A percentile compares a stretch with the other conserved stretches of the same genome.
Evolutionary conservation across 192 early-diverging fungal species (phyloP).

Genomic region (Geranomyces michiganensis): DNA sequence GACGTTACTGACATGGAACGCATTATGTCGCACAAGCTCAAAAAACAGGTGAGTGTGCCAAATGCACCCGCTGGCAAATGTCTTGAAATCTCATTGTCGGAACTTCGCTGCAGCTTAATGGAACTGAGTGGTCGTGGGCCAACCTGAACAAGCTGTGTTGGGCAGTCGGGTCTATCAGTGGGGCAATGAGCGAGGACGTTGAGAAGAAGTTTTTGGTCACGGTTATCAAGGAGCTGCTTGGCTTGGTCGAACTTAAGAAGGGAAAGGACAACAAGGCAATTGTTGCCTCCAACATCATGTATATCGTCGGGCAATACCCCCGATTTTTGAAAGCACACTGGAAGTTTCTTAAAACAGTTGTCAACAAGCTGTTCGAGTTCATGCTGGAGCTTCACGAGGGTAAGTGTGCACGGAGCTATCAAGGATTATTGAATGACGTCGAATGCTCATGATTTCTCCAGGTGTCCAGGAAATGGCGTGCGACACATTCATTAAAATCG

Average conservation of each 20-base stretch:
- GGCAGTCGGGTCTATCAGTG: slow-evolving; percentile 98
- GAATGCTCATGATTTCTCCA: slow-evolving; percentile 10
- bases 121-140: slow-evolving; percentile 96
- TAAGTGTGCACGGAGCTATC: slow-evolving; percentile 11
- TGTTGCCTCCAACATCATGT: slow-evolving; percentile 99
- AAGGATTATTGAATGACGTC: not conserved
- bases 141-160: slow-evolving; percentile 99
- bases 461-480: slow-evolving; percentile 99
- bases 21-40: slow-evolving; percentile 94
- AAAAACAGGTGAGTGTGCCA: slow-evolving; percentile 67
- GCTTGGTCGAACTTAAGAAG: slow-evolving; percentile 93
- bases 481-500: slow-evolving; percentile 99
- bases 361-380: slow-evolving; percentile 99
- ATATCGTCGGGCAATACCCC: slow-evolving; percentile 99
- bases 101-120: slow-evolving; percentile 71
- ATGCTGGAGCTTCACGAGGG: slow-evolving; percentile 99
- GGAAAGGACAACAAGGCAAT: slow-evolving; percentile 99
- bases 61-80: slow-evolving; percentile 72
- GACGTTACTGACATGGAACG: slow-evolving; percentile 91
- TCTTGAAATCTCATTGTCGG: slow-evolving; percentile 84
- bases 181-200: slow-evolving; percentile 94
- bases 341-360: slow-evolving; percentile 99
- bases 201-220: slow-evolving; percentile 98
- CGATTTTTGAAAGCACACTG: slow-evolving; percentile 99
- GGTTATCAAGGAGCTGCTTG: slow-evolving; percentile 97